These are phyloP conservation scores for Beverwykella pulmonaria DNA, from an alignment of 495 filamentous ascomycete genomes.

Conservation along the genomic window DNA sequence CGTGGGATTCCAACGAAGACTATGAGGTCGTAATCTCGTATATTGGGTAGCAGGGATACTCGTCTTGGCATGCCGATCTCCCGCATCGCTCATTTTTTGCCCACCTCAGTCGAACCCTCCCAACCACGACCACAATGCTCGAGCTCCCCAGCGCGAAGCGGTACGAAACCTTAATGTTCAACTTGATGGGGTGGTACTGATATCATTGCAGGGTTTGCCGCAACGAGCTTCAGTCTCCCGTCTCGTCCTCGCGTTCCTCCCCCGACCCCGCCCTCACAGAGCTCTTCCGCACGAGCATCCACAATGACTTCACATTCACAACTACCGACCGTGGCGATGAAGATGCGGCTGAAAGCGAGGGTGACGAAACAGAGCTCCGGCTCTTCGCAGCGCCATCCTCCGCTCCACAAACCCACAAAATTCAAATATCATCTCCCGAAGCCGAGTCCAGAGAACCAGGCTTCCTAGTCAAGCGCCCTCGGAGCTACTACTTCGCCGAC, in stretches of 20 bases:
- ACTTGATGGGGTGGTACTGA: background rate
- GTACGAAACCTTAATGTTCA: conserved; percentile 39
- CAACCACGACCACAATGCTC: conserved; percentile 48
- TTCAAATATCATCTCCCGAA: conserved; percentile 30
- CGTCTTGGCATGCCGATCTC: background rate
- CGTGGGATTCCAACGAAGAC: no score
- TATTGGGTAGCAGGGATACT: no score
- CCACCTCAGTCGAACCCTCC: background rate
- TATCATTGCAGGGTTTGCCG: conserved; percentile 53
- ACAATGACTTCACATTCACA: conserved; percentile 8
- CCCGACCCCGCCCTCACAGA: conserved; percentile 30
- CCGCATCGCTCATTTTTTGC: background rate
- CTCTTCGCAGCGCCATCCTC: conserved; percentile 53
- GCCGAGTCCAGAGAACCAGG: conserved; percentile 39
- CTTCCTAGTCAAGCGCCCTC: conserved; percentile 49
- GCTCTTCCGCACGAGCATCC: conserved; percentile 20
- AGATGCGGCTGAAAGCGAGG: background rate
- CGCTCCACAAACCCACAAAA: conserved; percentile 23
- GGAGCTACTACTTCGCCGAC: conserved; percentile 52
- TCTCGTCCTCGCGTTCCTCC: conserved; percentile 29
- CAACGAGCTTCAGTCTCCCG: conserved; percentile 51
- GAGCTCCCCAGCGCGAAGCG: conserved; percentile 57
- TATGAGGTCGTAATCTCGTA: no score
- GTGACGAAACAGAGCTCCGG: conserved; percentile 54
- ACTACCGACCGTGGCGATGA: background rate